These are phyloP conservation scores for Neonectria faginata DNA, from an alignment of 2,329 filamentous ascomycete species.

Conservation along the genomic window DNA sequence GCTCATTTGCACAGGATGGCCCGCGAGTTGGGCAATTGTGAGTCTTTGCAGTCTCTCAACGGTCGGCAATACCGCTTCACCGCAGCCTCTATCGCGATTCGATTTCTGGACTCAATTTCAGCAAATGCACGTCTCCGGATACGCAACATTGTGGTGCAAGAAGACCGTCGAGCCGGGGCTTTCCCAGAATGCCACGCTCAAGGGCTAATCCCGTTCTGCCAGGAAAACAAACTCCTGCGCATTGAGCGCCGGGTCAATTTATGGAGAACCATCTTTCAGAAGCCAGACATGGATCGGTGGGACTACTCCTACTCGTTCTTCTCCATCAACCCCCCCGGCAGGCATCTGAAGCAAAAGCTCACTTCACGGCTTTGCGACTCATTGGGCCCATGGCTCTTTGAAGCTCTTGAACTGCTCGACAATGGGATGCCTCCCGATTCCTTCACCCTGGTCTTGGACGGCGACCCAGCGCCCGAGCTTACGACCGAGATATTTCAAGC, in stretches of 20 bases:
- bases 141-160: not conserved
- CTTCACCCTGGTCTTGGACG: slow-evolving; percentile 15
- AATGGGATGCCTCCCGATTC: not conserved
- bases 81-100: slow-evolving; percentile 22
- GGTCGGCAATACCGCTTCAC: slow-evolving; percentile 21
- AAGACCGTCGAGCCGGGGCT: slow-evolving; percentile 8
- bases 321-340: fast-evolving
- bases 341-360: not conserved
- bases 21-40: not conserved
- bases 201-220: slow-evolving; percentile 11
- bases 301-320: not conserved
- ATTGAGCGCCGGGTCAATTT: slow-evolving; percentile 28
- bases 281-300: not conserved
- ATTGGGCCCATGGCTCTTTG: slow-evolving; percentile 8
- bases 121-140: not conserved
- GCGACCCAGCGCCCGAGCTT: not conserved
- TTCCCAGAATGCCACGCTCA: not conserved
- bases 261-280: not conserved
- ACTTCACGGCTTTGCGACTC: fast-evolving
- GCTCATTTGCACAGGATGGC: not conserved
- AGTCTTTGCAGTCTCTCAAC: not conserved
- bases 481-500: not conserved
- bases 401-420: not conserved
- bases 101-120: slow-evolving; percentile 20
- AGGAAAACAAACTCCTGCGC: slow-evolving; percentile 24